Evolutionary conservation across 2,329 filamentous ascomycete species (phyloP).

Genomic region (Aspergillus sp.): DNA sequence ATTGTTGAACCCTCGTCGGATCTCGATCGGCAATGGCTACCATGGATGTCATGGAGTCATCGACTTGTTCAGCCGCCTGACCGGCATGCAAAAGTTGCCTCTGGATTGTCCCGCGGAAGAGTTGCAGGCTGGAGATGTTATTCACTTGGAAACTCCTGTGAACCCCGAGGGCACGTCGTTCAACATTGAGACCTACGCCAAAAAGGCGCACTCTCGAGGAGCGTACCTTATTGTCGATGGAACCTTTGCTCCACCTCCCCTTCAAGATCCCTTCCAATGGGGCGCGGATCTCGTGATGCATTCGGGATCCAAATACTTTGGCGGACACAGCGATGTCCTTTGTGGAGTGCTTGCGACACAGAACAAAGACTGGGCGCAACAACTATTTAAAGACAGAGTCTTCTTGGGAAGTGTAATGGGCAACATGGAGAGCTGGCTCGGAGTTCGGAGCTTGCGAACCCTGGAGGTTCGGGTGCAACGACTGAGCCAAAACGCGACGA

Average conservation of each 20-base stretch:
- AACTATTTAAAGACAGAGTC: conserved; percentile 70
- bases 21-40: conserved; percentile 85
- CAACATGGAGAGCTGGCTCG: conserved; percentile 88
- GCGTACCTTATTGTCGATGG: conserved; percentile 83
- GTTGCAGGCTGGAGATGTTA: conserved; percentile 76
- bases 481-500: conserved; percentile 72
- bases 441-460: conserved; percentile 82
- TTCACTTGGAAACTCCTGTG: conserved; percentile 91
- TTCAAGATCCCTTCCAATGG: conserved; percentile 81
- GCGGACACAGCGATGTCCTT: conserved; percentile 91
- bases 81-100: conserved; percentile 72
- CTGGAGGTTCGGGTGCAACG: conserved; percentile 79
- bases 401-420: conserved; percentile 84
- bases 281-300: conserved; percentile 92
- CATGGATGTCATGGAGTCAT: conserved; percentile 93
- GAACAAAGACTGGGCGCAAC: conserved; percentile 61
- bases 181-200: conserved; percentile 72
- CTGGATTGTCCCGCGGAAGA: conserved; percentile 70
- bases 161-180: conserved; percentile 87
- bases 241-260: conserved; percentile 88
- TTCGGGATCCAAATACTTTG: conserved; percentile 92
- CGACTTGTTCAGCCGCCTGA: conserved; percentile 72
- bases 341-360: conserved; percentile 79
- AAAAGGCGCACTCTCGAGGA: conserved; percentile 71
- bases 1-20: conserved; percentile 78